Conservation (phyloP, 352 stramenopile species). For the Lagenidium giganteum region DNA sequence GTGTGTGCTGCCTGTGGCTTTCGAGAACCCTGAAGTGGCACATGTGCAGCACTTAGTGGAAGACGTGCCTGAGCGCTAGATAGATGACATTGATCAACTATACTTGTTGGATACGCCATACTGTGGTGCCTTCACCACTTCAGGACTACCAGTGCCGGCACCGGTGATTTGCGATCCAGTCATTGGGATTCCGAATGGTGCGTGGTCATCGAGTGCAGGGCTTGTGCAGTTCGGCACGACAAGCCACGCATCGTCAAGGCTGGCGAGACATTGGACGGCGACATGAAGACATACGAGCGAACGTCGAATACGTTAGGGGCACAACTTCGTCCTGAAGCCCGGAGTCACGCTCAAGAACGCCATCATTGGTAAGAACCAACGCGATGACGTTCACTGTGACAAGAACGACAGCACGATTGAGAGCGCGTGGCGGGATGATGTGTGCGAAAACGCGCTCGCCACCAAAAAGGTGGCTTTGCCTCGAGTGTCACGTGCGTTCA, state of each 20-base stretch:
- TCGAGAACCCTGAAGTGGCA: no score
- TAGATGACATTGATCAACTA: no score
- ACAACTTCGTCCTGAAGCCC: constrained; percentile 36
- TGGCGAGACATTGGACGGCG: constrained; percentile 39
- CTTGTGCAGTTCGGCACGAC: constrained; percentile 17
- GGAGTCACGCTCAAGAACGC: constrained; percentile 46
- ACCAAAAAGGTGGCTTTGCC: constrained; percentile 36
- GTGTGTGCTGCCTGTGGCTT: no score
- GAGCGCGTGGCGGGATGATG: constrained; percentile 51
- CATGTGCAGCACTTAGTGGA: no score
- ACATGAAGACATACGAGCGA: constrained; percentile 52
- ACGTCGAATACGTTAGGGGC: constrained; percentile 32
- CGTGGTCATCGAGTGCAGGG: constrained; percentile 17
- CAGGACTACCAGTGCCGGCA: no score
- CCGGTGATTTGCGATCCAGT: no score
- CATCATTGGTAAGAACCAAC: constrained; percentile 52
- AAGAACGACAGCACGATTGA: constrained; percentile 35
- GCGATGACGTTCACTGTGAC: constrained; percentile 40
- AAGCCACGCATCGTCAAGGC: constrained; percentile 25
- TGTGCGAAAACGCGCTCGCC: constrained; percentile 37
- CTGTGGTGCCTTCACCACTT: no score
- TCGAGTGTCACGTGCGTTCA: constrained; percentile 25
- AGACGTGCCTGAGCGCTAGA: no score
- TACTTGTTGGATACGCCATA: no score
- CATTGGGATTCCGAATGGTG: constrained; percentile 20